phyloP scores from a whole-genome alignment of 768 basidiomycete species.

The Mycena rosella region DNA sequence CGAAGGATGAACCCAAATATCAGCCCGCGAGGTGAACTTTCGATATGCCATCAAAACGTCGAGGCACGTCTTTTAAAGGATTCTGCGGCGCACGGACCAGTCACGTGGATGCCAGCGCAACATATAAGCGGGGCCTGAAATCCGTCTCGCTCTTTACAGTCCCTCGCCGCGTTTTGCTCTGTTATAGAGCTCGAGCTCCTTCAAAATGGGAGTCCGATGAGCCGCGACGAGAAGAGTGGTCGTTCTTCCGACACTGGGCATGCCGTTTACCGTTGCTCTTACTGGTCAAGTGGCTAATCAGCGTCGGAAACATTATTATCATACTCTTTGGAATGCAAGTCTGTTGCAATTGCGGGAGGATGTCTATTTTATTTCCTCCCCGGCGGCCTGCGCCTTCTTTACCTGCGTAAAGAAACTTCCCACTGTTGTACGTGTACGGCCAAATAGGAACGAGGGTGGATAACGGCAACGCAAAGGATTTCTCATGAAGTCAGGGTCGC shows the following conservation, averaged over 20 bases:
- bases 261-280: constrained; percentile 65
- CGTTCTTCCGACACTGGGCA: constrained; percentile 72
- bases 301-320: constrained; percentile 69
- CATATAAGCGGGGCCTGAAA: constrained; percentile 42
- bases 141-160: constrained; percentile 38
- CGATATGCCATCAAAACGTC: constrained; percentile 49
- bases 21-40: constrained; percentile 81
- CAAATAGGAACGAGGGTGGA: too few species aligned
- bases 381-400: too few species aligned
- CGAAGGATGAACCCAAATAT: constrained; percentile 75
- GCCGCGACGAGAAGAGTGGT: constrained; percentile 63
- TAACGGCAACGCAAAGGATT: too few species aligned
- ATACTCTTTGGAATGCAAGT: too few species aligned
- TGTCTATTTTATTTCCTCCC: too few species aligned
- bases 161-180: constrained; percentile 45
- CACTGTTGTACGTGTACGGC: too few species aligned
- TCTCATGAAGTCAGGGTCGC: too few species aligned
- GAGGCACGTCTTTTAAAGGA: constrained; percentile 27
- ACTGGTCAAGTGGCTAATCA: constrained; percentile 79
- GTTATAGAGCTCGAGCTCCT: constrained; percentile 33
- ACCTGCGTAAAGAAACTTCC: too few species aligned
- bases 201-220: constrained; percentile 35
- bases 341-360: background rate
- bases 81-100: constrained; percentile 69
- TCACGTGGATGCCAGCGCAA: background rate